Conservation (phyloP, 2,329 filamentous ascomycete species). For the Arthrobotrys conoides region DNA sequence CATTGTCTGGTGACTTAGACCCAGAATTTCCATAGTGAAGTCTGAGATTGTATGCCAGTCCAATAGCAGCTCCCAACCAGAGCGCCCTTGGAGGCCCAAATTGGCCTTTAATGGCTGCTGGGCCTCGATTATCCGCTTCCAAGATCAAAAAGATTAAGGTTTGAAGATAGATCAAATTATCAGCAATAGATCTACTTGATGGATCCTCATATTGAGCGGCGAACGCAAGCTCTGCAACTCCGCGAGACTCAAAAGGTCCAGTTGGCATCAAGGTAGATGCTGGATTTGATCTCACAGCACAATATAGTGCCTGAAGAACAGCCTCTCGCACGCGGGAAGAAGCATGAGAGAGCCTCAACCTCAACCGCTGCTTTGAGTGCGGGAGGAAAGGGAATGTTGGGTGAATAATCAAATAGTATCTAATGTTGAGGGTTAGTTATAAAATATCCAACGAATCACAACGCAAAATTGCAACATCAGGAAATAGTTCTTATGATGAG, state of each 20-base stretch:
- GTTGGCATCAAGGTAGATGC: conserved; percentile 65
- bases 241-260: conserved; percentile 67
- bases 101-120: conserved; percentile 69
- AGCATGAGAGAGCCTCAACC: conserved; percentile 73
- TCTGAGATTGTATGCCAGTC: conserved; percentile 76
- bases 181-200: conserved; percentile 67
- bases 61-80: conserved; percentile 77
- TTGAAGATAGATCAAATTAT: conserved; percentile 75
- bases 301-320: conserved; percentile 76
- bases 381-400: conserved; percentile 78
- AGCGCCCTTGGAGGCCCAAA: conserved; percentile 70
- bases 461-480: conserved; percentile 45
- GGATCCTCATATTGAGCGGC: conserved; percentile 69
- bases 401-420: conserved; percentile 77
- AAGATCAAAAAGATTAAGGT: conserved; percentile 77
- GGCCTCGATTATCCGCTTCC: conserved; percentile 74
- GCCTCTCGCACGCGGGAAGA: conserved; percentile 74
- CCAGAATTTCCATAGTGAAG: conserved; percentile 71
- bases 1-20: conserved; percentile 68
- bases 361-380: conserved; percentile 72
- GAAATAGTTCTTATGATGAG: conserved; percentile 1
- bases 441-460: conserved; percentile 56
- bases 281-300: conserved; percentile 73
- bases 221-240: conserved; percentile 68
- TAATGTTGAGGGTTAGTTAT: conserved; percentile 65